Base-by-base conservation (phyloP, 1,139 yeast genomes). In the Entelexis sorbosivorans region DNA sequence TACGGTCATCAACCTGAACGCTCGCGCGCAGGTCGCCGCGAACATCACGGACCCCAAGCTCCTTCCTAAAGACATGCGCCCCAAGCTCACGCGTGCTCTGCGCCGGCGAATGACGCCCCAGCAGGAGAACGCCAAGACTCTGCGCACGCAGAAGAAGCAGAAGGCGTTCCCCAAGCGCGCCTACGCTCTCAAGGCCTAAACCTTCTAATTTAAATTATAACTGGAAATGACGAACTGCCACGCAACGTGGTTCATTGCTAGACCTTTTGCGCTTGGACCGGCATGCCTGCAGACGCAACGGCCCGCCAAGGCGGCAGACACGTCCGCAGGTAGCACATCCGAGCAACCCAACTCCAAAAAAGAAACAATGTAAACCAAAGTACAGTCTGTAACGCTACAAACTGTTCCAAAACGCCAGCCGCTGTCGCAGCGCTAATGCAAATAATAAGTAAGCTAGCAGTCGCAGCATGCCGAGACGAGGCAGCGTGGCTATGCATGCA, bases 71-170 rank as follows among this genome's bases (percentile, higher is more conserved):
- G 97, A 89, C 74, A 82, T 91, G 77, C 91, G 97, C 79, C 95
- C 87, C 69, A 91, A 91, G 89, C 86, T 91, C 84, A 91, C 98
- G 76, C 91, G 97, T 82, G 97, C 98, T 74, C 77, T 91, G 75
- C 89, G 98, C 85, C 87, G 97, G 81, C 80, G 82, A 73, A 81
- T 91, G 73, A 81, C 96, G 73, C 78, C 83, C 72, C 74, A 75
- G 74, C 96, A 91, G 78, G 81, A 85, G 71, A 70, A 79, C 66
- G 76, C 77, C 73, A 75, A 77, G 74, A 89, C 97, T 70, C 82
- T 75, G 67, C 88, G 85, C 79, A 88, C 89, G 70, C 80, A 80
- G 76, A 91, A 91, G 87, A 82, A 78, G 77, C 80, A 80, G 71
- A 78, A 81, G 69, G 95, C 96, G 76, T 87, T 83, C 94, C 96